Base-by-base conservation (phyloP, 2,329 filamentous ascomycete genomes). In the Remersonia thermophila region DNA sequence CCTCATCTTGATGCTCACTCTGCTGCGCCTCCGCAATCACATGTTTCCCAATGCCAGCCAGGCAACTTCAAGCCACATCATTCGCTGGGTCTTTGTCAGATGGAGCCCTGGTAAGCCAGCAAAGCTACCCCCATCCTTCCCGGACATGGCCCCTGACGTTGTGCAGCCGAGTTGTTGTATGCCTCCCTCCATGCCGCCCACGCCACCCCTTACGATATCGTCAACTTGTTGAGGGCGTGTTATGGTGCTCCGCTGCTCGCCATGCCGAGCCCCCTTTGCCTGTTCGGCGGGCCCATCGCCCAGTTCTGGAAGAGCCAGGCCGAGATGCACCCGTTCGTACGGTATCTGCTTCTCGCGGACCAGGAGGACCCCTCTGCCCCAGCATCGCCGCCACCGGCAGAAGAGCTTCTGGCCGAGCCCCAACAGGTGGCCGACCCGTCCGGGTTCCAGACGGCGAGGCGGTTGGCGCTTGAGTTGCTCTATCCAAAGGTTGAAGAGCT, bases 71-170 rank as follows among this genome's bases (percentile, higher is more conserved):
- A 80, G 76, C 44, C 74, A 82, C 48, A 69, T 91, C 26, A 72
- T 91, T 38, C 70, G 77, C 48, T 98, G 91, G 91, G 56, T 91
- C 1, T 77, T 86, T 48, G 71, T 77, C 25, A 79, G 72, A 49
- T 98, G 89, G 86, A 77, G 77, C 46, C 81, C 86, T 45, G 77
- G 83, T 89, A 64, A 35, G 35, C 33, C 33, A 27, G 3, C 4
- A 5, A 23, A 23, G n/a, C n/a, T n/a, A n/a, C n/a, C n/a, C n/a
- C 12, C 25, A n/a, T 15, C 28, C 8, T 8, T 6, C 23, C 11
- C 4, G 20, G 35, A 31, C 8, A 30, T 14, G 15, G 7, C 0
- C 30, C 9, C 34, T 44, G 15, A 44, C 32, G 8, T 32, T 4
- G 27, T 12, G 26, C 44, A 81, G 77, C 67, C 27, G 84, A 93